phyloP scores from a whole-genome alignment of 2,329 filamentous ascomycete genomes.

The Ophiosphaerella korrae region DNA sequence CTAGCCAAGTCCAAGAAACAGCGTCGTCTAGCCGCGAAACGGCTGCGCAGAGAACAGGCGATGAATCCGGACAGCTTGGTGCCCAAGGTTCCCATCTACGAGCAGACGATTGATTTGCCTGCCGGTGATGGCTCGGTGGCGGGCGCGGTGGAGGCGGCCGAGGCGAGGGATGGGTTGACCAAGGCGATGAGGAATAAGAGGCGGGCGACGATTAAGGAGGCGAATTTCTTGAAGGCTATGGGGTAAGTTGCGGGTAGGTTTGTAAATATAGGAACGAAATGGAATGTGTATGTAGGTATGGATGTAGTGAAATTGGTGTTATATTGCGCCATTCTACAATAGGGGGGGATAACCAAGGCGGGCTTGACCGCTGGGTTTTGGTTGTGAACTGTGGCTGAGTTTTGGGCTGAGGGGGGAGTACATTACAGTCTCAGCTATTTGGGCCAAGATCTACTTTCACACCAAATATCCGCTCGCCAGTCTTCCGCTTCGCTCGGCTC shows the following conservation, averaged over 20 bases:
- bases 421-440: too few relatives aligned
- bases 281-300: too few relatives aligned
- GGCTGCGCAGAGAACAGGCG: constrained; percentile 64
- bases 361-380: too few relatives aligned
- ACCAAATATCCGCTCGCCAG: too few relatives aligned
- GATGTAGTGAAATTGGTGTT: too few relatives aligned
- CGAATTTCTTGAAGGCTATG: constrained; percentile 84
- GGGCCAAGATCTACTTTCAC: too few relatives aligned
- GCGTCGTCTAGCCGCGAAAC: constrained; percentile 72
- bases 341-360: too few relatives aligned
- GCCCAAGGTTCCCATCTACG: constrained; percentile 71
- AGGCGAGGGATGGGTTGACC: constrained; percentile 66
- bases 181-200: constrained; percentile 76
- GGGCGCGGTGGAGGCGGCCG: constrained; percentile 53
- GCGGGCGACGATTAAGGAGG: constrained; percentile 79
- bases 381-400: too few relatives aligned
- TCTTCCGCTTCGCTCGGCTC: too few relatives aligned
- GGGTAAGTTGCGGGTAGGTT: constrained; percentile 32
- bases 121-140: constrained; percentile 54
- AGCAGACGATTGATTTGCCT: constrained; percentile 78
- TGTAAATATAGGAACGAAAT: too few relatives aligned
- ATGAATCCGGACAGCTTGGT: constrained; percentile 69
- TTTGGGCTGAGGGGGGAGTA: too few relatives aligned
- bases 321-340: too few relatives aligned
- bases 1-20: constrained; percentile 78